Conservation (phyloP, 2,329 filamentous ascomycete species). For the Fusarium proliferatum region DNA sequence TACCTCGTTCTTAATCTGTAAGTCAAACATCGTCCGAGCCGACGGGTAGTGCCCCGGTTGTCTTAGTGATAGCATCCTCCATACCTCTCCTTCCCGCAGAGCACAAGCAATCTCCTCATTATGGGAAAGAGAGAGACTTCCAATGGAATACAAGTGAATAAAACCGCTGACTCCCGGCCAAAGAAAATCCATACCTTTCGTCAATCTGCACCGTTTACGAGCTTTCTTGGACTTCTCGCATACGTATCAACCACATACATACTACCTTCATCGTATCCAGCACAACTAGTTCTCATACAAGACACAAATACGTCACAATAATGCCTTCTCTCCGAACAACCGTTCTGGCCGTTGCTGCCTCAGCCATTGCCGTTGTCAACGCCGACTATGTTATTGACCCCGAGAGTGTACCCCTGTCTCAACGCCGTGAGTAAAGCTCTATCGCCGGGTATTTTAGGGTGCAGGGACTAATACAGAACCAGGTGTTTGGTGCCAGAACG, state of each 20-base stretch:
- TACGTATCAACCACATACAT: slow-evolving; percentile 14
- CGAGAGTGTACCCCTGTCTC: slow-evolving; percentile 62
- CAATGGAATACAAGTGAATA: neutral
- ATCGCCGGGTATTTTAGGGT: neutral
- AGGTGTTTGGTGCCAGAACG: slow-evolving; percentile 74
- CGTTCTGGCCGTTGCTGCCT: slow-evolving; percentile 64
- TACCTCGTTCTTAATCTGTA: slow-evolving; percentile 20
- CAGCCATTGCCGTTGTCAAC: slow-evolving; percentile 62
- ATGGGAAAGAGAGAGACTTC: slow-evolving; percentile 4
- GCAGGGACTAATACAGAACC: slow-evolving; percentile 34
- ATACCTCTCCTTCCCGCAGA: slow-evolving; percentile 25
- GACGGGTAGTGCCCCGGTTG: slow-evolving; percentile 18
- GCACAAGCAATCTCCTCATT: neutral
- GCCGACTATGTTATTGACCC: slow-evolving; percentile 73
- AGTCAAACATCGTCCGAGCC: slow-evolving; percentile 10
- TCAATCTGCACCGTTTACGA: slow-evolving; percentile 24
- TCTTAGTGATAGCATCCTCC: slow-evolving; percentile 26
- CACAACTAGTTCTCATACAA: slow-evolving; percentile 1
- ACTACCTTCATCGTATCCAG: slow-evolving; percentile 13
- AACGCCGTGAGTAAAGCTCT: slow-evolving; percentile 60
- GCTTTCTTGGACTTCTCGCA: slow-evolving; percentile 9
- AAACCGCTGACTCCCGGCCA: slow-evolving; percentile 24
- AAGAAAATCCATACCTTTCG: slow-evolving; percentile 13
- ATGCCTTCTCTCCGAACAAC: slow-evolving; percentile 68
- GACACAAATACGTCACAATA: slow-evolving; percentile 31